Conservation (phyloP, 495 filamentous ascomycete genomes). For the Hyphodiscus hymeniophilus region DNA sequence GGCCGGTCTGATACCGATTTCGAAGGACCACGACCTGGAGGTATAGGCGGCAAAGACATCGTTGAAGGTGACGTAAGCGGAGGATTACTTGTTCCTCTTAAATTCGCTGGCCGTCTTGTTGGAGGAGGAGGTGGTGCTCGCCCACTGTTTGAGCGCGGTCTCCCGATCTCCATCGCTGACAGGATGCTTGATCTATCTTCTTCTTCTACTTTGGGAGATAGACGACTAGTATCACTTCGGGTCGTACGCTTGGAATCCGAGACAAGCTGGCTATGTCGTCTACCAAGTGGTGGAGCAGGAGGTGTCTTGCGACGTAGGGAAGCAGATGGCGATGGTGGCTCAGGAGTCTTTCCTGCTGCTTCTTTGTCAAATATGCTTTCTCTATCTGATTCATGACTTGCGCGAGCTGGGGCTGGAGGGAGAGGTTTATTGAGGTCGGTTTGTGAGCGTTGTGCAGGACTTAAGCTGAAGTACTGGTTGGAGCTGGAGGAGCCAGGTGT, state of each 20-base stretch:
- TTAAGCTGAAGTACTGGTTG: neutral
- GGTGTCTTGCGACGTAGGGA: conserved; percentile 18
- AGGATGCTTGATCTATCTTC: conserved; percentile 7
- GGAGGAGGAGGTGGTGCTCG: conserved; percentile 21
- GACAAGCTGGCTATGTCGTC: conserved; percentile 21
- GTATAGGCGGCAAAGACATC: conserved; percentile 10
- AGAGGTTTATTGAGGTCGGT: conserved; percentile 25
- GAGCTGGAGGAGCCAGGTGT: conserved; percentile 4
- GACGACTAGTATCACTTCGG: conserved; percentile 8
- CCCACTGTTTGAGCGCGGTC: conserved; percentile 11
- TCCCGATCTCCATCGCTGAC: neutral
- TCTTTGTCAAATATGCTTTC: conserved; percentile 24
- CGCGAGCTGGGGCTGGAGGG: conserved; percentile 17
- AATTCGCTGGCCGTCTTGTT: conserved; percentile 7
- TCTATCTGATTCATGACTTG: conserved; percentile 19
- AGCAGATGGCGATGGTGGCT: conserved; percentile 19
- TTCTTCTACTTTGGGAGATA: conserved; percentile 22
- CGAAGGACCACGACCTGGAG: conserved; percentile 15
- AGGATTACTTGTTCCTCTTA: conserved; percentile 5
- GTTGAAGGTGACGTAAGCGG: neutral
- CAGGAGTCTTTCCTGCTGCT: conserved; percentile 22
- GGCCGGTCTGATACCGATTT: conserved; percentile 7
- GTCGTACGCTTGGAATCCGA: conserved; percentile 15
- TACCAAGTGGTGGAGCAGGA: conserved; percentile 16
- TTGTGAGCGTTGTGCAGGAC: conserved; percentile 2